Evolutionary conservation across 2,329 filamentous ascomycete species (phyloP).

Genomic region (Albifimbria verrucaria): DNA sequence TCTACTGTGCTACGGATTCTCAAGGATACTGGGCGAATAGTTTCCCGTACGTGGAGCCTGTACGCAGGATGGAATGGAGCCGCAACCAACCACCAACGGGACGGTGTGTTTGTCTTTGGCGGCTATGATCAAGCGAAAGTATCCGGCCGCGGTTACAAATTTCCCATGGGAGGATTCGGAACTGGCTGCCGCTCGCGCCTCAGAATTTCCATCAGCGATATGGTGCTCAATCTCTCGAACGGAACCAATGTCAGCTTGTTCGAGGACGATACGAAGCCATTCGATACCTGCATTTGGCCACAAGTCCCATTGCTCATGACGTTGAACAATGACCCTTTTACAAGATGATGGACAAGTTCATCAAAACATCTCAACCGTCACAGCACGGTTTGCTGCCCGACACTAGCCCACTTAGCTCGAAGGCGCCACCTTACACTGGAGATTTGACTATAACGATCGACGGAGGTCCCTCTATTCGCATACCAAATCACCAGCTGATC

Average conservation of each 20-base stretch:
- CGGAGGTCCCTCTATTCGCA: slow-evolving; percentile 1
- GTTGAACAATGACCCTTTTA: background rate
- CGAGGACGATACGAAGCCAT: background rate
- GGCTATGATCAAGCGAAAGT: background rate
- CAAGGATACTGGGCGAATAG: background rate
- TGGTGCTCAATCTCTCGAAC: background rate
- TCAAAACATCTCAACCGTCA: background rate
- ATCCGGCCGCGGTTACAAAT: background rate
- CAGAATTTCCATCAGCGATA: background rate
- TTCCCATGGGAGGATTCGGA: background rate
- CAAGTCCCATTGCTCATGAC: background rate
- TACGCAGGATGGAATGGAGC: background rate
- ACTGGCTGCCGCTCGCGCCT: background rate
- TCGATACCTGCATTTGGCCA: background rate
- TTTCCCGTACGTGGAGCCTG: background rate
- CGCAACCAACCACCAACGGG: background rate
- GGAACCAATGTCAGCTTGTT: background rate
- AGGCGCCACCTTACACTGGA: background rate
- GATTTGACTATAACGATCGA: slow-evolving; percentile 6
- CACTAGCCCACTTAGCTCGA: background rate
- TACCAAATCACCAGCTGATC: slow-evolving; percentile 11
- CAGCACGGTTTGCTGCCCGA: background rate
- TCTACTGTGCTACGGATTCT: background rate
- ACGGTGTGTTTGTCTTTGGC: background rate
- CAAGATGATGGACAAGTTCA: background rate